phyloP scores from a whole-genome alignment of 345 rosid species.

The Populus nigra region DNA sequence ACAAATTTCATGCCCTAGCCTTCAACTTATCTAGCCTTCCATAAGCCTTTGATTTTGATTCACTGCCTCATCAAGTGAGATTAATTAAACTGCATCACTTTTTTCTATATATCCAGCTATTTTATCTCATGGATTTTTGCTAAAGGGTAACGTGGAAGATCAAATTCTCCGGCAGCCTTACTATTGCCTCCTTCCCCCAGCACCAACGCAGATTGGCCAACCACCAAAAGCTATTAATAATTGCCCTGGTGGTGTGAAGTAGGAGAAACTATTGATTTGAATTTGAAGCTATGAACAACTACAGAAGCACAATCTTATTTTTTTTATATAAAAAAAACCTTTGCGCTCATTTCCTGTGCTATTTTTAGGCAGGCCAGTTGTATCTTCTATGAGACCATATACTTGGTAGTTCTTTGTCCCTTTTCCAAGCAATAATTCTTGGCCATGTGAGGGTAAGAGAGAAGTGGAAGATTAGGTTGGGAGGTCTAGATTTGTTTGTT shows the following conservation, averaged over 20 bases:
- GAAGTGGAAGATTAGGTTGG: neutral
- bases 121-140: neutral
- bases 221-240: constrained; percentile 10
- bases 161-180: constrained; percentile 10
- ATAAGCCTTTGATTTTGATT: constrained; percentile 29
- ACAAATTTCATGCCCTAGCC: constrained; percentile 24
- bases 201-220: constrained; percentile 24
- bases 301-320: neutral
- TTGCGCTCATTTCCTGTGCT: neutral
- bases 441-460: neutral
- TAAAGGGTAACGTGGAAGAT: constrained; percentile 34
- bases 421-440: too few species aligned
- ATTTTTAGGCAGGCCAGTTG: neutral
- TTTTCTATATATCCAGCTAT: too few species aligned
- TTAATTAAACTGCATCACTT: neutral
- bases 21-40: constrained; percentile 19
- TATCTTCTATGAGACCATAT: neutral
- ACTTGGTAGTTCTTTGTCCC: too few species aligned
- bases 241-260: constrained; percentile 26
- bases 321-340: neutral
- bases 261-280: constrained; percentile 47
- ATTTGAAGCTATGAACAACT: constrained; percentile 39
- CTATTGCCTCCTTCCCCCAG: constrained; percentile 45
- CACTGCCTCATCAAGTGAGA: constrained; percentile 44
- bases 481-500: neutral